Base-by-base conservation (phyloP, 257 asterid genomes). In the Rauvolfia tetraphylla region DNA sequence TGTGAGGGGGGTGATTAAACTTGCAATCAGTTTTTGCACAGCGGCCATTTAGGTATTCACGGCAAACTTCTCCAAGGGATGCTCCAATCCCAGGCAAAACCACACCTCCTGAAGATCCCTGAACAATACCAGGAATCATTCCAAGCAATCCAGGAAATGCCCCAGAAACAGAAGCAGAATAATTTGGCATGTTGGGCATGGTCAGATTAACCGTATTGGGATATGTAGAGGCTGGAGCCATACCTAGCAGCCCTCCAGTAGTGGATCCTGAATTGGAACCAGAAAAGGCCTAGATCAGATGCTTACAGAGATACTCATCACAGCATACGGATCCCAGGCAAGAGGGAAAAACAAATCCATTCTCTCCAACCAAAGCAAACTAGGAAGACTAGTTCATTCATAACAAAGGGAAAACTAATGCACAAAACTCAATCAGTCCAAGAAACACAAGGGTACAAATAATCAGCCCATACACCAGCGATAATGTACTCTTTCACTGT, bases 131-230 rank as follows among this genome's bases (percentile, higher is more conserved):
- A 54, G 98, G 98, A 79, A 95, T 87, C 97, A 91, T 91, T 75
- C 99, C 98, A 76, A 95, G 96, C 87, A 95, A 82, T 36, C 99
- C 98, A 33, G 99, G 96, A 77, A 93, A 92, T 48, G 97, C 91
- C 80, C 98, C 96, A 31, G 98, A 91, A 48, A 90, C 91, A 78
- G 98, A 95, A 75, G 96, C 98, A 22, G 94, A 87, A 81, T 95
- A 91, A 80, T 95, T 95, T 72, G 99, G 99, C 98, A 93, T 95
- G 84, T 95, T 95, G 49, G 99, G 99, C 99, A 95, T 95, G 15
- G 93, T 95, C 82, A 93, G 99, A 83, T 95, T 95, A 62, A 95
- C 87, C 85, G 90, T 82, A 84, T 89, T 95, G 5, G 96, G 93
- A 82, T 77, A 92, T 41, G 96, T 83, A 23, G 96, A 54, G 67